Evolutionary conservation across 192 early-diverging fungal genomes (phyloP).

Genomic region (Backusella morwellensis): DNA sequence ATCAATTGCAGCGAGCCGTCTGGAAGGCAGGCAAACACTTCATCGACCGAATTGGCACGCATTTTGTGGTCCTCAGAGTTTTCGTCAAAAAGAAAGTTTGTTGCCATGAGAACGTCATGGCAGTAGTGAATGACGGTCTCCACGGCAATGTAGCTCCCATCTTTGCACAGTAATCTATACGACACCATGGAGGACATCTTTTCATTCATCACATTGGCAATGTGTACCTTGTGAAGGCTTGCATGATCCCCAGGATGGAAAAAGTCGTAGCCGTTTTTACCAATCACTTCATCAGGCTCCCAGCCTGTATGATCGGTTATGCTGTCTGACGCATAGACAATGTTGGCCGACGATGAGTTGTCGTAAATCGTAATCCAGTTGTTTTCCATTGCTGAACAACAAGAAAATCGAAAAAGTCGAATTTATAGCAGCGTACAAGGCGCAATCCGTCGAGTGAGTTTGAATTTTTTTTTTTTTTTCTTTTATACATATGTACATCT

Average conservation of each 20-base stretch:
- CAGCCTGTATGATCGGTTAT: slow-evolving; percentile 43
- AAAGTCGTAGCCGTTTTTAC: slow-evolving; percentile 33
- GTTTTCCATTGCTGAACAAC: slow-evolving; percentile 5
- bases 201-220: slow-evolving; percentile 36
- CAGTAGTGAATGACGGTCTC: slow-evolving; percentile 32
- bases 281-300: slow-evolving; percentile 46
- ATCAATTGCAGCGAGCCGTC: slow-evolving; percentile 1
- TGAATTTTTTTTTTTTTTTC: background rate
- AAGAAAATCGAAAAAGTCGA: background rate
- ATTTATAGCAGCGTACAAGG: no score
- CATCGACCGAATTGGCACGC: slow-evolving; percentile 14
- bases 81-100: slow-evolving; percentile 6
- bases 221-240: slow-evolving; percentile 30
- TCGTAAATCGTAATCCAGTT: slow-evolving; percentile 52
- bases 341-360: slow-evolving; percentile 24
- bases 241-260: slow-evolving; percentile 41
- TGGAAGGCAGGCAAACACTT: background rate
- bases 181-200: slow-evolving; percentile 42
- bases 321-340: slow-evolving; percentile 42
- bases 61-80: slow-evolving; percentile 18
- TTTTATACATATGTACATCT: background rate
- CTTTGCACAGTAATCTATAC: slow-evolving; percentile 36
- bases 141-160: slow-evolving; percentile 23
- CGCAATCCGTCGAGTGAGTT: background rate
- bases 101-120: slow-evolving; percentile 21